Evolutionary conservation across 2,329 filamentous ascomycete genomes (phyloP).

Genomic region (Neonectria ditissima): DNA sequence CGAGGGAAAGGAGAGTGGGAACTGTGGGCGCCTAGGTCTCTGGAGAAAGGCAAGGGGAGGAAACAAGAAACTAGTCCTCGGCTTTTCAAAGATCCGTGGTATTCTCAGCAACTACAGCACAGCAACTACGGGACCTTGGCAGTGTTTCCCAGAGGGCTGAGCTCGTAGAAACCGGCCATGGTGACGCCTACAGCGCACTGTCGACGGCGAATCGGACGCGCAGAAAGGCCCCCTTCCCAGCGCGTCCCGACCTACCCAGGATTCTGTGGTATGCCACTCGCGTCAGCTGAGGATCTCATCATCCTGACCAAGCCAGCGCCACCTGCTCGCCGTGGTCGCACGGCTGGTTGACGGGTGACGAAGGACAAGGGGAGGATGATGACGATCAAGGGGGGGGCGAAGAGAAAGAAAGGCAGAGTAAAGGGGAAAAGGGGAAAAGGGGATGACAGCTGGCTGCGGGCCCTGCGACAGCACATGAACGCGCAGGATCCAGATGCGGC

Average conservation of each 20-base stretch:
- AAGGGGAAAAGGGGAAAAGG: slow-evolving; percentile 32
- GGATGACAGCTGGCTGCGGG: slow-evolving; percentile 41
- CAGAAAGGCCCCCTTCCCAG: slow-evolving; percentile 14
- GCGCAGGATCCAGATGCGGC: slow-evolving; percentile 42
- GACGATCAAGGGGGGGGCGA: slow-evolving; percentile 30
- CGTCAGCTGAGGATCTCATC: slow-evolving; percentile 36
- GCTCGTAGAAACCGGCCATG: slow-evolving; percentile 12
- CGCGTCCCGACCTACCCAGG: not conserved
- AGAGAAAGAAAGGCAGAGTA: not conserved
- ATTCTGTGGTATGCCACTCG: not conserved
- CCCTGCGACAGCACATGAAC: slow-evolving; percentile 31
- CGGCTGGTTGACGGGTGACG: slow-evolving; percentile 28
- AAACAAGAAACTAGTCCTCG: not conserved
- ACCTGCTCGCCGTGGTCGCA: slow-evolving; percentile 33
- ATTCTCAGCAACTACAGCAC: too few relatives aligned
- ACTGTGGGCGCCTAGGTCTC: slow-evolving; percentile 16
- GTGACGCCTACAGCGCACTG: slow-evolving; percentile 8
- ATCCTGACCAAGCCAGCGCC: slow-evolving; percentile 26
- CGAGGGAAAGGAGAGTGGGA: slow-evolving; percentile 33
- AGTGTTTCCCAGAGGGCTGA: slow-evolving; percentile 21
- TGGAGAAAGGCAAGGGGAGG: too few relatives aligned
- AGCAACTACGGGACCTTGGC: slow-evolving; percentile 13
- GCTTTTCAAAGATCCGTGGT: not conserved
- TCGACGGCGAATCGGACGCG: slow-evolving; percentile 17
- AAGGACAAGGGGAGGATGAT: slow-evolving; percentile 9